Evolutionary conservation across 2,329 filamentous ascomycete species (phyloP).

Genomic region (Stemphylium vesicarium): DNA sequence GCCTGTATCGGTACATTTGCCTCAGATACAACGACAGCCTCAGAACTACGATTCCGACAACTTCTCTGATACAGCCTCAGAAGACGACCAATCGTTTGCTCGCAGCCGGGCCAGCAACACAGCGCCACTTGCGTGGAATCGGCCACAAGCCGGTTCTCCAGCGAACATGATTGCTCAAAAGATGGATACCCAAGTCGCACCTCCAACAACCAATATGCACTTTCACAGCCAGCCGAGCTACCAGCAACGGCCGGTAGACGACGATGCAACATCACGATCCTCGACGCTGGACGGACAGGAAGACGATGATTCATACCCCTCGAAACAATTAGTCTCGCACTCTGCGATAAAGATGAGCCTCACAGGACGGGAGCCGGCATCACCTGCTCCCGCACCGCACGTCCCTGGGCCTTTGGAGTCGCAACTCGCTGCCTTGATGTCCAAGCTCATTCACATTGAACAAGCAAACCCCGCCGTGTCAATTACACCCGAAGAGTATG

Average conservation of each 20-base stretch:
- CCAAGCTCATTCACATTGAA: conserved; percentile 47
- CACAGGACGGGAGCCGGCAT: conserved; percentile 24
- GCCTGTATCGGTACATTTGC: conserved; percentile 22
- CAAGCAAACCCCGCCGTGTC: conserved; percentile 42
- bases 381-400: conserved; percentile 30
- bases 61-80: conserved; percentile 37
- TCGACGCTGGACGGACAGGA: conserved; percentile 45
- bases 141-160: conserved; percentile 19
- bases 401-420: conserved; percentile 45
- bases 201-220: conserved; percentile 21
- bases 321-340: conserved; percentile 38
- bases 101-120: conserved; percentile 19
- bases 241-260: conserved; percentile 29
- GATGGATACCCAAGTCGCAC: conserved; percentile 24
- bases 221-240: conserved; percentile 15
- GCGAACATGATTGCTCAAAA: conserved; percentile 35
- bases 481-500: conserved; percentile 48
- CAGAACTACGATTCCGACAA: conserved; percentile 43
- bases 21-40: conserved; percentile 28
- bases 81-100: conserved; percentile 28
- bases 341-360: conserved; percentile 17
- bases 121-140: conserved; percentile 33
- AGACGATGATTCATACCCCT: conserved; percentile 35
- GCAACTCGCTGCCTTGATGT: conserved; percentile 47
- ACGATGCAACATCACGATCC: conserved; percentile 39